phyloP scores from a whole-genome alignment of 1,139 yeast species.

The Lizanozyma gosingica region DNA sequence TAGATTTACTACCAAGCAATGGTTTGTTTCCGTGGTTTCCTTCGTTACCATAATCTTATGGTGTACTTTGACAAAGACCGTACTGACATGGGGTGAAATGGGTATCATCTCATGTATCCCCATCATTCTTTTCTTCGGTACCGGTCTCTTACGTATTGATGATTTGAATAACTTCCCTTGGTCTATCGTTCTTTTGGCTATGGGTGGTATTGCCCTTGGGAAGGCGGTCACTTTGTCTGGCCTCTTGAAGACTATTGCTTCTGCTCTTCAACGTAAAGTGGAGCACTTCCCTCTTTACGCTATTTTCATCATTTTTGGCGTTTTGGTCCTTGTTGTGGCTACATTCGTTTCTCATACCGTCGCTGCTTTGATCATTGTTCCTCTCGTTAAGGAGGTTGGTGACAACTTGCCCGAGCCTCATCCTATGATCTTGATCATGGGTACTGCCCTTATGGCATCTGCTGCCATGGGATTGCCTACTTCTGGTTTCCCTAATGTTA shows the following conservation, averaged over 20 bases:
- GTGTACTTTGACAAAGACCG: constrained; percentile 72
- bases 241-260: constrained; percentile 67
- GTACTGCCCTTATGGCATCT: constrained; percentile 76
- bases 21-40: constrained; percentile 60
- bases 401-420: constrained; percentile 62
- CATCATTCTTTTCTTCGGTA: constrained; percentile 74
- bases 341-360: constrained; percentile 95
- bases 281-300: constrained; percentile 58
- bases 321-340: constrained; percentile 71
- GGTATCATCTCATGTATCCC: constrained; percentile 86
- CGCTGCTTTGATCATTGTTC: constrained; percentile 85
- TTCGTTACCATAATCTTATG: constrained; percentile 67
- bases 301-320: constrained; percentile 67
- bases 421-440: constrained; percentile 70
- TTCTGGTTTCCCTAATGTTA: constrained; percentile 93
- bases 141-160: constrained; percentile 73
- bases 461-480: constrained; percentile 96
- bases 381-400: constrained; percentile 83
- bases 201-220: constrained; percentile 95
- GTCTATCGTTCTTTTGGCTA: constrained; percentile 87
- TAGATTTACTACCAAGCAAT: constrained; percentile 62
- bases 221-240: constrained; percentile 89
- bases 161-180: constrained; percentile 91
- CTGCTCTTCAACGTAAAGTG: constrained; percentile 50
- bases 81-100: constrained; percentile 72